A percentile compares a stretch with the other conserved stretches of the same genome.
These are phyloP conservation scores for Pichia cabralensis DNA, from an alignment of 805 yeast genomes.

Conservation along the genomic window DNA sequence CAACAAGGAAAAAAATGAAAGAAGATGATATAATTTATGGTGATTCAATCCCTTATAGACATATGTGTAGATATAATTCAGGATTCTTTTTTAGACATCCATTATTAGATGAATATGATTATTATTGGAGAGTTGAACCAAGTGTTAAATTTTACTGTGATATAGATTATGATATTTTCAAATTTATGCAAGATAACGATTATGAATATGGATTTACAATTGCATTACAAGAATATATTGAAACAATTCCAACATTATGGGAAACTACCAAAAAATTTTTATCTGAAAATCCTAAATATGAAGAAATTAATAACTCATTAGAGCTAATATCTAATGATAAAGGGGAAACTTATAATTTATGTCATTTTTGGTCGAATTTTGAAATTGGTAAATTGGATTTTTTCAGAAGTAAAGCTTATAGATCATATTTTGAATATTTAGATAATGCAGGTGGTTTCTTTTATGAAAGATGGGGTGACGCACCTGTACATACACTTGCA, in stretches of 20 bases:
- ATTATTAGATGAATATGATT: constrained; percentile 64
- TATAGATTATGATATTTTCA: constrained; percentile 69
- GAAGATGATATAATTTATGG: constrained; percentile 50
- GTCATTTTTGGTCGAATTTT: constrained; percentile 90
- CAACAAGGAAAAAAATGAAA: constrained; percentile 43
- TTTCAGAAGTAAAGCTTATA: constrained; percentile 67
- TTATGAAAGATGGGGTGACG: constrained; percentile 93
- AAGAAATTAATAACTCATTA: constrained; percentile 54
- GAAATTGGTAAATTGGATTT: constrained; percentile 68
- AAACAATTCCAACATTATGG: constrained; percentile 73
- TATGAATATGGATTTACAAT: constrained; percentile 73
- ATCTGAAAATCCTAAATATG: constrained; percentile 45
- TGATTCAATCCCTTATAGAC: constrained; percentile 61
- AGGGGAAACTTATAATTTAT: constrained; percentile 64
- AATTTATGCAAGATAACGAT: constrained; percentile 68
- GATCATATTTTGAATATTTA: constrained; percentile 58
- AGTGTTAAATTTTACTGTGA: constrained; percentile 75
- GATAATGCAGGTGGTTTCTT: constrained; percentile 86
- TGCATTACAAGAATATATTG: constrained; percentile 62
- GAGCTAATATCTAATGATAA: constrained; percentile 62
- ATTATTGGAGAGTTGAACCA: constrained; percentile 95
- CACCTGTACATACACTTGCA: constrained; percentile 85
- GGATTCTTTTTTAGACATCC: constrained; percentile 84
- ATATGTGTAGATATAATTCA: constrained; percentile 88
- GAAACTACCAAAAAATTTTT: constrained; percentile 55